phyloP scores from a whole-genome alignment of 192 early-diverging fungal species.

The Podila minutissima region DNA sequence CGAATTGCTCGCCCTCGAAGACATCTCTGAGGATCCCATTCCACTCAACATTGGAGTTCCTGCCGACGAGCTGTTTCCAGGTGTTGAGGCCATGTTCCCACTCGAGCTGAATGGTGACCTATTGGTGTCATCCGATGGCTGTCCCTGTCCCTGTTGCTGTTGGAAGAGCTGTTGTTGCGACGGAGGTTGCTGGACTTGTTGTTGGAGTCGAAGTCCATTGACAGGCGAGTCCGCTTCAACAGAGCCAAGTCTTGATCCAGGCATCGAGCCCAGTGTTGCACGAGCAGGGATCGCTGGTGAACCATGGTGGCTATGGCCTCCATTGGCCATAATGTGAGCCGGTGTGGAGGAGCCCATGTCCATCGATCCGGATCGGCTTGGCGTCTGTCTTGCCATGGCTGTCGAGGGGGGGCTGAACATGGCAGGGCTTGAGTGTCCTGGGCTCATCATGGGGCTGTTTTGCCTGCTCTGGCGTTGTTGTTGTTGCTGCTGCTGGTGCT shows the following conservation, averaged over 20 bases:
- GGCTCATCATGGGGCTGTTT: conserved; percentile 7
- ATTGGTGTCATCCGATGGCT: neutral
- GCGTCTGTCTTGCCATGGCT: neutral
- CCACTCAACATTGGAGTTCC: neutral
- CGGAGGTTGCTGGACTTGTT: conserved; percentile 2
- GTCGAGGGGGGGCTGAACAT: conserved; percentile 4
- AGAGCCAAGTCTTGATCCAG: conserved; percentile 5
- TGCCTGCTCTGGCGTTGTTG: neutral
- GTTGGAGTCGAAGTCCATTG: neutral
- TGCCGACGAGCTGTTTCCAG: neutral
- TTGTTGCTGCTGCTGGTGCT: conserved; percentile 3
- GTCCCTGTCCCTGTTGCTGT: neutral
- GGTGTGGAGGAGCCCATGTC: neutral
- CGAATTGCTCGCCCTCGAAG: neutral
- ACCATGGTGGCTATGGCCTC: neutral
- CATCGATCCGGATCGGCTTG: conserved; percentile 7
- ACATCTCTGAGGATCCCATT: neutral
- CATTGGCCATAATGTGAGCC: conserved; percentile 3
- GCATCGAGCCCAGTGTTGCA: neutral
- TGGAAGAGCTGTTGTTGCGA: neutral
- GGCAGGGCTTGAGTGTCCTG: neutral
- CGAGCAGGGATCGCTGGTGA: neutral
- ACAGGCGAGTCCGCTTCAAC: neutral
- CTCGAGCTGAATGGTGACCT: neutral
- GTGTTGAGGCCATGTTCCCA: too few relatives aligned